Conservation (phyloP, 495 filamentous ascomycete genomes). For the Aspergillus heteromorphus region DNA sequence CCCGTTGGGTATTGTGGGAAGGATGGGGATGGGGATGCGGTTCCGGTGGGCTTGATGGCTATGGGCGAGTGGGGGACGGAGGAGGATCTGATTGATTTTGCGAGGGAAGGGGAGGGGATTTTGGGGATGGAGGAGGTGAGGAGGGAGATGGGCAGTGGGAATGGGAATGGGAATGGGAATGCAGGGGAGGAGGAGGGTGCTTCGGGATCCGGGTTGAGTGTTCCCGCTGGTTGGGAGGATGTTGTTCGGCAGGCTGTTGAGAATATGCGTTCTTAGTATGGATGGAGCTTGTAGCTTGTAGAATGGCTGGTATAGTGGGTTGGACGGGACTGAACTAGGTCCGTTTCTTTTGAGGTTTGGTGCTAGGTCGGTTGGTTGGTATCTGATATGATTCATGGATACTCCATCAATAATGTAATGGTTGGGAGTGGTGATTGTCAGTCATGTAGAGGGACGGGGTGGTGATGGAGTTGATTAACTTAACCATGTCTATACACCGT, state of each 20-base stretch:
- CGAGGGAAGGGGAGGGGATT: conserved; percentile 60
- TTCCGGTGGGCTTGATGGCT: conserved; percentile 84
- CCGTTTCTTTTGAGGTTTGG: background rate
- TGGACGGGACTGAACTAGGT: no score
- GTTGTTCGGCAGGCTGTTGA: background rate
- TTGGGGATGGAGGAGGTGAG: conserved; percentile 25
- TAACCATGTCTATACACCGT: no score
- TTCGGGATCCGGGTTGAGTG: conserved; percentile 17
- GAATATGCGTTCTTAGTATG: no score
- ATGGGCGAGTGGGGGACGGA: conserved; percentile 87
- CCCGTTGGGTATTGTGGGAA: conserved; percentile 67
- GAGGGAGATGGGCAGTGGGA: background rate
- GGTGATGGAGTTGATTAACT: no score
- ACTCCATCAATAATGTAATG: no score
- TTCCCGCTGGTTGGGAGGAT: no score
- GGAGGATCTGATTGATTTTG: conserved; percentile 71
- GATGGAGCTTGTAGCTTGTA: no score
- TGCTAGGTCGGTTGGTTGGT: background rate
- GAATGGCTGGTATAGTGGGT: no score
- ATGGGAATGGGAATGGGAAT: conserved; percentile 16
- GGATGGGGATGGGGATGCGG: conserved; percentile 40
- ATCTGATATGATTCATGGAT: no score
- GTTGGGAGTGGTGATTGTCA: background rate
- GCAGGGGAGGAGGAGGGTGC: conserved; percentile 37
- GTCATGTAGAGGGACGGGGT: no score